These are phyloP conservation scores for Aspergillus sclerotiicarbonarius DNA, from an alignment of 495 filamentous ascomycete genomes.

Conservation along the genomic window DNA sequence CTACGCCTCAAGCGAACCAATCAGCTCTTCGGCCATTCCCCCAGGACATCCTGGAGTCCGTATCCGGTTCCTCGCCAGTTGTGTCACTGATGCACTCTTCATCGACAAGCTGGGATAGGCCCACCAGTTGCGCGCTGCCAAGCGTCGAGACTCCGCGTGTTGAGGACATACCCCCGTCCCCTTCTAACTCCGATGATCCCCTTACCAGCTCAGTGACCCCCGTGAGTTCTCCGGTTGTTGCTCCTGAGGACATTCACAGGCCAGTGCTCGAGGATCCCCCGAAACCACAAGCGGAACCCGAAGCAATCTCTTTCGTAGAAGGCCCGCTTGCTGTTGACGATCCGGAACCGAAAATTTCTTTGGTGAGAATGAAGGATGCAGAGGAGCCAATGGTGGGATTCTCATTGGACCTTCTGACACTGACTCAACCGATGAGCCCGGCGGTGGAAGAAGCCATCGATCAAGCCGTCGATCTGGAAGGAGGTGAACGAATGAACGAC, in stretches of 20 bases:
- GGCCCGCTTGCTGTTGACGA: neutral
- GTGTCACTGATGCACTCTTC: slow-evolving; percentile 11
- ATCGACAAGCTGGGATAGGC: neutral
- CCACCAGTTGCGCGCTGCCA: neutral
- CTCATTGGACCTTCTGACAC: neutral
- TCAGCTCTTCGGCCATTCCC: slow-evolving; percentile 21
- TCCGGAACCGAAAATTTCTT: neutral
- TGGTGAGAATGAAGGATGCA: neutral
- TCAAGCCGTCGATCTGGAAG: neutral
- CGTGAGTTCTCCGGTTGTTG: neutral
- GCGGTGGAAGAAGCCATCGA: neutral
- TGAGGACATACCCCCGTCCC: neutral
- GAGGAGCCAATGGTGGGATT: neutral
- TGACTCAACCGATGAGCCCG: neutral
- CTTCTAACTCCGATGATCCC: neutral
- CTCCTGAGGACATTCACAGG: neutral
- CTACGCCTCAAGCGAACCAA: slow-evolving; percentile 13
- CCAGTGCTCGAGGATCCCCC: neutral
- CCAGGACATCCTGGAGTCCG: slow-evolving; percentile 10
- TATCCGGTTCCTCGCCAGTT: neutral
- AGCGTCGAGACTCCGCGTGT: neutral
- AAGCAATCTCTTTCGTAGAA: neutral
- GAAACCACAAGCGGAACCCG: neutral
- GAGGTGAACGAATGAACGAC: neutral
- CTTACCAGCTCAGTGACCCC: neutral